Evolutionary conservation across 164 flowering plant species (phyloP).

Genomic region (Nelumbo lutea): DNA sequence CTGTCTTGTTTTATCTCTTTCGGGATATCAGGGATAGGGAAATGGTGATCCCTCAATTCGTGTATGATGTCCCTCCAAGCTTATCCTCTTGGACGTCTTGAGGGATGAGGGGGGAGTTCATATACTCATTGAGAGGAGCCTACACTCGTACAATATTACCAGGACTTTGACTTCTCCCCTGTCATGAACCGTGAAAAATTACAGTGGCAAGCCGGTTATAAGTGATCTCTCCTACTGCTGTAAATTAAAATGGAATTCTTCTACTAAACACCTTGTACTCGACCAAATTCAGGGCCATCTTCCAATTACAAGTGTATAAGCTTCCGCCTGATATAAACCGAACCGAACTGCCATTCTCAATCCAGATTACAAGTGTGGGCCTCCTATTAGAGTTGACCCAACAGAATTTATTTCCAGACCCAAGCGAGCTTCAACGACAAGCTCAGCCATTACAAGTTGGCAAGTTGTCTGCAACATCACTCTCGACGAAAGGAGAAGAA

Average conservation of each 20-base stretch:
- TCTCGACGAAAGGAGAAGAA: conserved; percentile 35
- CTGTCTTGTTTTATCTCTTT: no score
- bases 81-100: conserved; percentile 68
- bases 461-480: conserved; percentile 84
- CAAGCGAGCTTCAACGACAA: conserved; percentile 33
- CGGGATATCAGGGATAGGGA: no score
- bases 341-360: conserved; percentile 50
- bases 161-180: conserved; percentile 44
- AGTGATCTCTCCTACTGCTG: conserved; percentile 67
- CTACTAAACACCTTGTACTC: conserved; percentile 62
- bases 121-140: conserved; percentile 49
- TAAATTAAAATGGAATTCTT: conserved; percentile 46
- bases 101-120: conserved; percentile 79
- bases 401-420: conserved; percentile 41
- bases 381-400: conserved; percentile 62
- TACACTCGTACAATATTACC: conserved; percentile 43
- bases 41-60: no score
- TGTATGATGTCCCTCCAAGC: no score
- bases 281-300: conserved; percentile 49
- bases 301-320: conserved; percentile 61
- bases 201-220: conserved; percentile 38
- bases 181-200: conserved; percentile 50
- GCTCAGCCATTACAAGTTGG: conserved; percentile 66
- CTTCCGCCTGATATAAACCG: conserved; percentile 64
- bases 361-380: conserved; percentile 61